Evolutionary conservation across 2,329 filamentous ascomycete species (phyloP), one percentile per base, ranked within the genome.

Genomic region (Phaeoacremonium minimum): DNA sequence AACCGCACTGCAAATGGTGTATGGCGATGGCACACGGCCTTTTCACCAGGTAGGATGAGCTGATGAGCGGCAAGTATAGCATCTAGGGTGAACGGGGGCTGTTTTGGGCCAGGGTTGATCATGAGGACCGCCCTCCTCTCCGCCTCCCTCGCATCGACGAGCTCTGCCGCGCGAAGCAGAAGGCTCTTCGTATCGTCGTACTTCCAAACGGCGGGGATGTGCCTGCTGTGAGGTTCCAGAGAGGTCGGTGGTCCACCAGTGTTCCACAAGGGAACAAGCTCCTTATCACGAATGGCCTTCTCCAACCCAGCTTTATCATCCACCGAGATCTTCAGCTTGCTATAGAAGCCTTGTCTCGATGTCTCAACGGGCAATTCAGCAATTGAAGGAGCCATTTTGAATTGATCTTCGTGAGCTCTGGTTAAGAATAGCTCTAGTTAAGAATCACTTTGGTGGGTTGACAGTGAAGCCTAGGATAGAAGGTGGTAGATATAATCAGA

Each of bases 1-100:
- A 67, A 69, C 17, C 64, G 59, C 52, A 64, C 55, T 3, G 66
- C 65, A 36, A 69, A 69, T 1, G 66, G 63, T 0, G 56, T 61
- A 38, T 69, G 66, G 7, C 66, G 50, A 42, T 69, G 66, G 4
- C 63, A 63, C 6, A 57, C 60, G 3, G 65, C 64, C 1, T 53
- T 63, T 35, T 70, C 66, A 33, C 61, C 58, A 2, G 66, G 65
- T 51, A 66, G 59, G 9, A 69, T 61, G 2, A 69, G 53, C 43
- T 69, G 66, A n/a, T 26, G 22, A n/a, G 22, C 22, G 22, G 22
- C 22, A 9, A 26, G 22, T n/a, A 26, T 9, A n/a, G 9, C 9
- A n/a, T 26, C 9, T n/a, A 26, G 22, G 9, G 22, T 26, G 22
- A 26, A 26, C 9, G 22, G 22, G 9, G 22, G 9, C 9, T 26